Evolutionary conservation across 228 moss, liverwort and hornwort genomes (phyloP).

Genomic region (Sphagnum fallax): DNA sequence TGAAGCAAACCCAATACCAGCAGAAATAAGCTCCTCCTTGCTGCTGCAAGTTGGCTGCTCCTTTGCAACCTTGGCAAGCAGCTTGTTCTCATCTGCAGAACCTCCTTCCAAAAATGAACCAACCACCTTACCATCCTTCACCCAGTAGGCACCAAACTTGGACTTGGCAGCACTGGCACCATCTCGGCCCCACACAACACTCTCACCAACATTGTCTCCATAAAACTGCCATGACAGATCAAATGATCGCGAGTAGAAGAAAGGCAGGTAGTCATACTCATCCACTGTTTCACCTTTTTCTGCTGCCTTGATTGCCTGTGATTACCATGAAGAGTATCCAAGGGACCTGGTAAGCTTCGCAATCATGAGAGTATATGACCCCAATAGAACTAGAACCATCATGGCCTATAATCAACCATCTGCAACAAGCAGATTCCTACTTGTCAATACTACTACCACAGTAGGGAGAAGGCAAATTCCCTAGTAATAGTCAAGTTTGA

Average conservation of each 20-base stretch:
- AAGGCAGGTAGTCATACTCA: constrained; percentile 78
- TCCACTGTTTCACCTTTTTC: constrained; percentile 50
- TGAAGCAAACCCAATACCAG: constrained; percentile 25
- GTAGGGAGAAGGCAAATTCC: too few species aligned
- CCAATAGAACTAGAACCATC: too few species aligned
- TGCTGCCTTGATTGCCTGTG: constrained; percentile 58
- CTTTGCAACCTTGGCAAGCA: constrained; percentile 58
- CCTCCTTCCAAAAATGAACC: constrained; percentile 80
- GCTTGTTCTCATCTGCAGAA: constrained; percentile 64
- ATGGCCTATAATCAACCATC: too few species aligned
- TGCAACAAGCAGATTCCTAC: too few species aligned
- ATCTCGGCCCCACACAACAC: constrained; percentile 35
- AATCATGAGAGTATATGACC: too few species aligned
- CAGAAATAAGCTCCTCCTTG: constrained; percentile 28
- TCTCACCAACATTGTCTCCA: constrained; percentile 74
- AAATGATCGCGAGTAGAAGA: constrained; percentile 81
- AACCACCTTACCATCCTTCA: constrained; percentile 56
- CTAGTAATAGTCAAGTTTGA: too few species aligned
- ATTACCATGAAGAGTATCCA: background rate
- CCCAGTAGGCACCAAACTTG: constrained; percentile 86
- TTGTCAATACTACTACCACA: too few species aligned
- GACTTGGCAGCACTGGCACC: constrained; percentile 19
- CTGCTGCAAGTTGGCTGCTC: constrained; percentile 48
- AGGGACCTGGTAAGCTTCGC: too few species aligned
- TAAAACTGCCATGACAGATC: constrained; percentile 81